These are phyloP conservation scores for Colletotrichum liaoningense DNA, from an alignment of 2,329 filamentous ascomycete genomes.

Conservation along the genomic window DNA sequence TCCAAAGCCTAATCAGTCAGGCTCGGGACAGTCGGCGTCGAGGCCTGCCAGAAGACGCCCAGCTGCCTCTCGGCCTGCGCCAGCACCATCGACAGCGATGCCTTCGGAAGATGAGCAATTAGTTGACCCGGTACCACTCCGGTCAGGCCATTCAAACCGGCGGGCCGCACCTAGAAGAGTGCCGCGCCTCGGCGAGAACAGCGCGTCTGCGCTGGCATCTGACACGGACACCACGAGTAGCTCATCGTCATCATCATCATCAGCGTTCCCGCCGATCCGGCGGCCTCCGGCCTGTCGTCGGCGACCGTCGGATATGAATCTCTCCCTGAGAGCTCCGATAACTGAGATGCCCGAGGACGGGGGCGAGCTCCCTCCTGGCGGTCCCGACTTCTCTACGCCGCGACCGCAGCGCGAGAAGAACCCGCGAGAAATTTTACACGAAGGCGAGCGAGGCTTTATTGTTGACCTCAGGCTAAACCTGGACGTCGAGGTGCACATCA, in stretches of 20 bases:
- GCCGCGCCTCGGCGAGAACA: conserved; percentile 14
- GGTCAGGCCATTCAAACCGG: conserved; percentile 4
- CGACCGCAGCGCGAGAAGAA: conserved; percentile 26
- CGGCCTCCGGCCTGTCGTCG: conserved; percentile 16
- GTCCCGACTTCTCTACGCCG: conserved; percentile 16
- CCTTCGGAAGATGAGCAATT: conserved; percentile 24
- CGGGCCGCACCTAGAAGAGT: conserved; percentile 18
- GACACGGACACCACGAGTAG: conserved; percentile 30
- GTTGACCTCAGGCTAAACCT: conserved; percentile 28
- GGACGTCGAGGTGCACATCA: conserved; percentile 26
- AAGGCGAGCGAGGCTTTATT: conserved; percentile 32
- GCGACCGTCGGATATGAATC: conserved; percentile 15
- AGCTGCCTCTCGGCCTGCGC: neutral
- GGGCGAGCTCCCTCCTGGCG: conserved; percentile 15
- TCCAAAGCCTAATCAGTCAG: neutral
- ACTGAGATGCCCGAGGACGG: conserved; percentile 5
- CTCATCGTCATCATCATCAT: conserved; percentile 28
- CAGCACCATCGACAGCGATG: conserved; percentile 12
- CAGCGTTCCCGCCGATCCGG: conserved; percentile 12
- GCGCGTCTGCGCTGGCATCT: conserved; percentile 1
- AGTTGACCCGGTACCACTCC: conserved; percentile 18
- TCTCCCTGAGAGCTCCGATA: conserved; percentile 21
- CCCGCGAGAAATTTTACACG: conserved; percentile 27
- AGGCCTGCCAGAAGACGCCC: conserved; percentile 10
- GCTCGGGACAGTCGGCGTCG: neutral